These are phyloP conservation scores for Rhizophora apiculata DNA, from an alignment of 345 rosid species.

Conservation along the genomic window DNA sequence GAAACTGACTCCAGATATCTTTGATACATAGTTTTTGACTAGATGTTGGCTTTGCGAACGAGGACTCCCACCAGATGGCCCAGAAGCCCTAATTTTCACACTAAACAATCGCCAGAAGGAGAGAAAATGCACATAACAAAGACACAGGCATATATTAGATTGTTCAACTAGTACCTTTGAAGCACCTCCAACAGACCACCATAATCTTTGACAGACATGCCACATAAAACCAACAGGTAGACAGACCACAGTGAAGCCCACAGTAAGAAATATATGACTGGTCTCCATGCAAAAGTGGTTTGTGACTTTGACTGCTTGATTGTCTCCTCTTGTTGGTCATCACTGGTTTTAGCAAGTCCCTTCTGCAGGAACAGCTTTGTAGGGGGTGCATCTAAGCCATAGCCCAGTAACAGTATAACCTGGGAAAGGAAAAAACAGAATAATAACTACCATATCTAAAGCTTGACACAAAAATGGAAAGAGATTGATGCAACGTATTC, in stretches of 20 bases:
- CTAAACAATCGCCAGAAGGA: neutral
- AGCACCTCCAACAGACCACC: constrained; percentile 82
- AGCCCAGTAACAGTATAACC: constrained; percentile 69
- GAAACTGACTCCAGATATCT: neutral
- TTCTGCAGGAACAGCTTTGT: constrained; percentile 54
- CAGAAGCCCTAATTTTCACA: neutral
- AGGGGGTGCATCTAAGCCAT: constrained; percentile 87
- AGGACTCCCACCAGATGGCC: neutral
- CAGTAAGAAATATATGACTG: constrained; percentile 52
- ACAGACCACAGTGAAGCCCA: constrained; percentile 71
- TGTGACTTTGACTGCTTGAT: constrained; percentile 27
- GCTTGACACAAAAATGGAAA: neutral
- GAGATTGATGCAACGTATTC: neutral
- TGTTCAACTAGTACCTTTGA: constrained; percentile 52
- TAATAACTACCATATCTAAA: constrained; percentile 2
- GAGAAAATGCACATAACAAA: constrained; percentile 1
- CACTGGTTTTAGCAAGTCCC: constrained; percentile 25
- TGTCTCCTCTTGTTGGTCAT: constrained; percentile 23
- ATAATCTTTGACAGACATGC: constrained; percentile 53
- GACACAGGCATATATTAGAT: neutral
- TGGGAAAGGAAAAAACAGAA: constrained; percentile 31
- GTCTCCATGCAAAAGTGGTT: constrained; percentile 51
- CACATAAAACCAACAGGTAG: constrained; percentile 63
- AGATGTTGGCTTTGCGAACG: neutral
- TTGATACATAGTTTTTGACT: neutral